Percentiles rank a stretch among this genome's conserved stretches.
phyloP scores from a whole-genome alignment of 768 basidiomycete genomes.

The Lentinula aciculospora region DNA sequence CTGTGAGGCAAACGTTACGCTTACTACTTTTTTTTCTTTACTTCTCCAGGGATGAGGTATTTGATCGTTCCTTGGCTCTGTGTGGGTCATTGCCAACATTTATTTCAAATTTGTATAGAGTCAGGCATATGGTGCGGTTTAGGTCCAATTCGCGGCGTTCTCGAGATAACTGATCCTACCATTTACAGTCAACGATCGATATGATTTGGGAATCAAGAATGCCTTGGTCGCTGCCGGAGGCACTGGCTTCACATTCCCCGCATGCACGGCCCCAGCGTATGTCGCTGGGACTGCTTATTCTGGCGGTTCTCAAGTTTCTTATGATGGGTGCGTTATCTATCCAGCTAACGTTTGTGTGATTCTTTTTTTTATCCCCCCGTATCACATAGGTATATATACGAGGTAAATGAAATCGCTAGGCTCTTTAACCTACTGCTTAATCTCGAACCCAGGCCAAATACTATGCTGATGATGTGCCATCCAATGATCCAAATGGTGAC shows the following conservation, averaged over 20 bases:
- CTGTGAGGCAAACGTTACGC: too few species aligned
- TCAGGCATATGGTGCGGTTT: conserved; percentile 1
- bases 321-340: conserved; percentile 40
- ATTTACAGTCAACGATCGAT: conserved; percentile 46
- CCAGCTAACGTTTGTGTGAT: too few species aligned
- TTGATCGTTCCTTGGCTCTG: neutral
- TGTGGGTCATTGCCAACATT: neutral
- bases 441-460: conserved; percentile 46
- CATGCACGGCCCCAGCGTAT: conserved; percentile 53
- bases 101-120: neutral
- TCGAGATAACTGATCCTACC: neutral
- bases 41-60: conserved; percentile 15
- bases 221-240: conserved; percentile 55
- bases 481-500: conserved; percentile 44
- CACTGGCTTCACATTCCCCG: conserved; percentile 62
- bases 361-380: conserved; percentile 2
- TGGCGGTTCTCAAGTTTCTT: conserved; percentile 48
- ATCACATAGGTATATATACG: conserved; percentile 52
- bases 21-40: too few species aligned
- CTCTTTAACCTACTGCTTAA: neutral
- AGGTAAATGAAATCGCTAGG: conserved; percentile 29
- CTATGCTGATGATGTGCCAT: conserved; percentile 44
- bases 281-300: conserved; percentile 43
- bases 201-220: conserved; percentile 56
- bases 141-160: too few species aligned